These are phyloP conservation scores for Kalanchoe fedtschenkoi DNA, from an alignment of 164 flowering plant species.

Conservation along the genomic window DNA sequence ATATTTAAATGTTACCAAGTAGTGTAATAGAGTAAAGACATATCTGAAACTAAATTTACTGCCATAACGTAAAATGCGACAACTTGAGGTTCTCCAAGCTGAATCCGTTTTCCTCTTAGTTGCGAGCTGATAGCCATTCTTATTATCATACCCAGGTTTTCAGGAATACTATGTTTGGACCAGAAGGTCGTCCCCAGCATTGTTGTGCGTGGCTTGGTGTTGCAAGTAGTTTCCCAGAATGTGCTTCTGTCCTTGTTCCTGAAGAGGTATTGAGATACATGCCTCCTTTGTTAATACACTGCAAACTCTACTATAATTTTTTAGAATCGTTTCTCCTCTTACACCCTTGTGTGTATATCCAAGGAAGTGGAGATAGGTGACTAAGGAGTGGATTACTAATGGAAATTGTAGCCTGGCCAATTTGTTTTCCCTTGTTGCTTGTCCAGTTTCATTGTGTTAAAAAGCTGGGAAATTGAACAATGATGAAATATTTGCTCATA, in stretches of 20 bases:
- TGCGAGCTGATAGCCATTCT: neutral
- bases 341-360: no score
- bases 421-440: neutral
- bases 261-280: slow-evolving; percentile 58
- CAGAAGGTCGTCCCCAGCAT: slow-evolving; percentile 99
- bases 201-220: slow-evolving; percentile 99
- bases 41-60: neutral
- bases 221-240: slow-evolving; percentile 98
- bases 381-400: no score
- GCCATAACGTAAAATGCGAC: neutral
- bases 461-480: neutral
- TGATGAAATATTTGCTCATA: neutral
- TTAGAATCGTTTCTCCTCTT: no score
- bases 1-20: neutral
- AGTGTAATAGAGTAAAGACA: neutral
- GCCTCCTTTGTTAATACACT: neutral
- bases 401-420: no score
- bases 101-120: neutral
- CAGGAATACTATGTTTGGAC: slow-evolving; percentile 99
- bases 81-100: neutral
- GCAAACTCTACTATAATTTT: no score
- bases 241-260: slow-evolving; percentile 82
- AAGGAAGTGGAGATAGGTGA: no score
- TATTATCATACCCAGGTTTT: slow-evolving; percentile 55
- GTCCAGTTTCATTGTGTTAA: neutral